Evolutionary conservation across 2,329 filamentous ascomycete species (phyloP).

Genomic region (Botrytis porri): DNA sequence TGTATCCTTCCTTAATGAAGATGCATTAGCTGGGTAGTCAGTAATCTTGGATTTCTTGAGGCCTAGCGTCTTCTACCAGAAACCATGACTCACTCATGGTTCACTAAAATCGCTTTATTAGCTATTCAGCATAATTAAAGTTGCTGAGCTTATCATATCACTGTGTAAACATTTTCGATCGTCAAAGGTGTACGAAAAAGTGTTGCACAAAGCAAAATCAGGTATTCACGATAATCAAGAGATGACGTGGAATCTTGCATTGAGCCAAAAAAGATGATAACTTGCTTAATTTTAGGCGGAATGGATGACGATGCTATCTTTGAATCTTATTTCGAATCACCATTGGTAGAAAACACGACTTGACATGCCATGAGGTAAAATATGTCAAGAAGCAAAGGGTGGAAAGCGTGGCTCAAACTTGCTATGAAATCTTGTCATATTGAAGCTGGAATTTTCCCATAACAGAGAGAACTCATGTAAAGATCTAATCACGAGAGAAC

Average conservation of each 20-base stretch:
- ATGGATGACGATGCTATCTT: background rate
- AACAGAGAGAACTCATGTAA: no score
- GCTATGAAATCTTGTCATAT: no score
- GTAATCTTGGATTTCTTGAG: background rate
- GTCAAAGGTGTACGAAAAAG: background rate
- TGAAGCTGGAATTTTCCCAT: no score
- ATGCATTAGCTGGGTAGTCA: background rate
- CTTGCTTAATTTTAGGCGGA: no score
- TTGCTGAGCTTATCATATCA: background rate
- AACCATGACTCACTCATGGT: background rate
- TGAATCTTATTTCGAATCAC: background rate
- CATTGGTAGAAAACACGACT: no score
- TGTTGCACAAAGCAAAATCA: background rate
- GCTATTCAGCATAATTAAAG: background rate
- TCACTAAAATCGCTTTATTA: background rate
- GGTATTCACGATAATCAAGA: background rate
- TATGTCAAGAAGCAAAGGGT: background rate
- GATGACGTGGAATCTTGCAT: background rate
- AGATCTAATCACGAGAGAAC: no score
- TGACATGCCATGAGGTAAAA: background rate
- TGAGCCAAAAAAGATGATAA: background rate
- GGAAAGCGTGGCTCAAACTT: no score
- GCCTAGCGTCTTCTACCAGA: background rate
- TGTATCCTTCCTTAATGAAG: background rate
- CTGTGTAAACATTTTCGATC: background rate